Evolutionary conservation across 2,329 filamentous ascomycete species (phyloP).

Genomic region (Coccinonectria pachysandricola): DNA sequence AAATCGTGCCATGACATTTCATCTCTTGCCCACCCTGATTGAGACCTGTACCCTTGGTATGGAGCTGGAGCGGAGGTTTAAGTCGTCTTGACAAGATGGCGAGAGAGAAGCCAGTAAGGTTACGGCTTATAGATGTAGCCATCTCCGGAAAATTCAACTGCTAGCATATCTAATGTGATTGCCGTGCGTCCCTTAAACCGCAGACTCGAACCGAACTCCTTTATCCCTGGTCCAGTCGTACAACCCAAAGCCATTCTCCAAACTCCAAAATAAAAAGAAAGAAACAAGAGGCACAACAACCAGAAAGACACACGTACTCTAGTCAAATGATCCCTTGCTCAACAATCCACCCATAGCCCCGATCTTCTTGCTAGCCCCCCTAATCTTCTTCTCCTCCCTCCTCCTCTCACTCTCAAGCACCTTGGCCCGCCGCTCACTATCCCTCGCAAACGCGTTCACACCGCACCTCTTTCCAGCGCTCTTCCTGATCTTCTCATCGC

Average conservation of each 20-base stretch:
- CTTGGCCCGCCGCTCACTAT: slow-evolving; percentile 45
- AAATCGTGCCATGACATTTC: too few species aligned
- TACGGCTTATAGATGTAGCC: too few species aligned
- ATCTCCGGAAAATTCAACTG: too few species aligned
- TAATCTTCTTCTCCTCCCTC: slow-evolving; percentile 47
- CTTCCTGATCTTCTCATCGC: slow-evolving; percentile 49
- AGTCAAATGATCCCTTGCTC: slow-evolving; percentile 38
- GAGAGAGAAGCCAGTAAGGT: too few species aligned
- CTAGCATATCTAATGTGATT: too few species aligned
- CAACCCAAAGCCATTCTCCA: slow-evolving; percentile 1
- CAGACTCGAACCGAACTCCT: slow-evolving; percentile 13
- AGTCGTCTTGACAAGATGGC: too few species aligned
- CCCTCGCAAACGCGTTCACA: slow-evolving; percentile 49
- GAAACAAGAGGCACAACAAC: too few species aligned
- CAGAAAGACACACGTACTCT: slow-evolving; percentile 5
- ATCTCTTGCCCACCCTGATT: too few species aligned
- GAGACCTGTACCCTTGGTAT: too few species aligned
- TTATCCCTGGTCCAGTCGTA: background rate
- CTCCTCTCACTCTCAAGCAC: slow-evolving; percentile 47
- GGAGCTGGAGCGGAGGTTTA: too few species aligned
- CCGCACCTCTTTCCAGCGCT: slow-evolving; percentile 50
- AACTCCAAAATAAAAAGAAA: slow-evolving; percentile 1
- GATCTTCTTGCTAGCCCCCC: slow-evolving; percentile 45
- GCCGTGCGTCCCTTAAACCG: slow-evolving; percentile 1
- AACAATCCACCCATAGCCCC: slow-evolving; percentile 49